Percentiles rank a stretch among this genome's conserved stretches.
Conservation (phyloP, 192 early-diverging fungal species). For the Umbelopsis ramanniana region DNA sequence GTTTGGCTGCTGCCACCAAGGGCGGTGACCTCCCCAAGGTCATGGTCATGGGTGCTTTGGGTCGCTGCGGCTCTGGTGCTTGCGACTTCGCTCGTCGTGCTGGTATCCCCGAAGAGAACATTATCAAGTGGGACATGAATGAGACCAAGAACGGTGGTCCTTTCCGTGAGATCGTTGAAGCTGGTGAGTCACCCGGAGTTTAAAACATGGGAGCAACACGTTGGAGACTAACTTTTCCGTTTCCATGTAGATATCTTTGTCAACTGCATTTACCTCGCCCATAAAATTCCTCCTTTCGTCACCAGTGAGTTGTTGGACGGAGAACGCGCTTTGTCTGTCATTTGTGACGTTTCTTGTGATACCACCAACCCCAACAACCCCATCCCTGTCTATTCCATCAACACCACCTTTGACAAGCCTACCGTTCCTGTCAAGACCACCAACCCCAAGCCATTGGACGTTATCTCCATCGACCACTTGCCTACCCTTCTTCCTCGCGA, state of each 20-base stretch:
- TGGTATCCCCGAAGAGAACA: constrained; percentile 84
- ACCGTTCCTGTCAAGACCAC: constrained; percentile 71
- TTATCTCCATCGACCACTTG: constrained; percentile 96
- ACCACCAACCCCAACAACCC: constrained; percentile 98
- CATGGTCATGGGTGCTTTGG: constrained; percentile 98
- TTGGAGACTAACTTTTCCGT: not conserved
- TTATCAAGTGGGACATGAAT: constrained; percentile 94
- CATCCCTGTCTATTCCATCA: constrained; percentile 90
- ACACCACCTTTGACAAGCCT: constrained; percentile 95
- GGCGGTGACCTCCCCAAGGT: constrained; percentile 73
- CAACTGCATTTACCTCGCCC: constrained; percentile 98
- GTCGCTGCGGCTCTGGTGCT: constrained; percentile 93
- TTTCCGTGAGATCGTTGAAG: constrained; percentile 85
- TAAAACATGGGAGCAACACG: not conserved
- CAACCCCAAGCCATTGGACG: constrained; percentile 74
- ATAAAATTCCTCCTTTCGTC: constrained; percentile 93
- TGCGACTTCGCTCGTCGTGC: constrained; percentile 79
- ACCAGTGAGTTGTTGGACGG: constrained; percentile 78
- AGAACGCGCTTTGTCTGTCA: constrained; percentile 75
- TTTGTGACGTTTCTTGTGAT: constrained; percentile 96
- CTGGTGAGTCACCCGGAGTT: constrained; percentile 22
- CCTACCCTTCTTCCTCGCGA: constrained; percentile 94
- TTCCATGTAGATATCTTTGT: constrained; percentile 83
- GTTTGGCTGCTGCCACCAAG: constrained; percentile 56
- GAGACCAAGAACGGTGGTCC: constrained; percentile 94